Evolutionary conservation across 306 rosid genomes (phyloP), one percentile per base, ranked within the genome.

Genomic region (Hippophae tibetana): DNA sequence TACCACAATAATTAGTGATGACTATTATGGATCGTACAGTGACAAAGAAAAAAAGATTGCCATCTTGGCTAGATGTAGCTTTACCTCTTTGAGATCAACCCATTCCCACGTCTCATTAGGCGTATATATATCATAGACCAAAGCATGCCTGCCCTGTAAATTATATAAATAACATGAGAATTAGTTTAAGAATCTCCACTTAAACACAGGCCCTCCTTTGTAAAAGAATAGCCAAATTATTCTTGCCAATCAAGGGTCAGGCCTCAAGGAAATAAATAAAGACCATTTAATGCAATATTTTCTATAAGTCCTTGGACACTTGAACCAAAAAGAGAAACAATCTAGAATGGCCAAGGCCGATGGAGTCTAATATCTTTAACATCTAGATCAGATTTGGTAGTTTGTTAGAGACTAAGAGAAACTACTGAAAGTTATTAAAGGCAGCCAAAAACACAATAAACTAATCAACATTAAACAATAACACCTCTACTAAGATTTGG

Each of bases 31-130:
- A 2, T 31, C 38, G 38, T 31, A 4, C 38, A 31, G 38, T 2
- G 38, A 31, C 4, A 31, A 27, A 3, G 38, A 31, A 31, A 31
- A 31, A 52, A 72, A 59, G 45, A 51, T 31, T 10, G 38, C 38
- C 38, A 31, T 2, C 38, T 31, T 2, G 38, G 38, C 3, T 31
- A 31, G 38, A 31, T 4, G 38, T 31, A n/a, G 46, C 57, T 71
- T 52, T 73, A 88, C 99, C 95, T 92, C 96, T 69, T 86, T 85
- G 73, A 92, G 87, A 69, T 92, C 84, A 73, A 88, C 99, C 99
- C 93, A 92, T 70, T 92, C 99, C 89, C 92, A 92, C 8, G 97
- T 85, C 84, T 85, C 99, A 43, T 80, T 69, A 12, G 80, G 74
- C 68, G 83, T 78, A 75, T 80, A 56, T 13, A 80, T 86, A 79